These are phyloP conservation scores for Penicillium coprophilum DNA, from an alignment of 495 filamentous ascomycete genomes.

Conservation along the genomic window DNA sequence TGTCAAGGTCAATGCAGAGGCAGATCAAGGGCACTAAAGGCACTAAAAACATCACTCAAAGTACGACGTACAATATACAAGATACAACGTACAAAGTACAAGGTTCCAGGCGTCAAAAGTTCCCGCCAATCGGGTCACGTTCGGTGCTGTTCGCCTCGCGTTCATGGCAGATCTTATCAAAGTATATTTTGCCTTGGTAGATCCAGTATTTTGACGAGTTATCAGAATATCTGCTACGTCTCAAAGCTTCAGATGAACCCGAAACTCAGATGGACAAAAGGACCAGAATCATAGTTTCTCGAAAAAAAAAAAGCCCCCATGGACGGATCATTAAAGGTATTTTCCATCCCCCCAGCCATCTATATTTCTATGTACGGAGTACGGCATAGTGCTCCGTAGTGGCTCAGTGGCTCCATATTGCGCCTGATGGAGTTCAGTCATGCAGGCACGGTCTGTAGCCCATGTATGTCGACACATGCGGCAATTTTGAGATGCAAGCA, in stretches of 20 bases:
- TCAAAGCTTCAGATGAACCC: neutral
- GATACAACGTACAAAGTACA: neutral
- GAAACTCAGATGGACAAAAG: conserved; percentile 1
- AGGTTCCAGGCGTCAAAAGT: neutral
- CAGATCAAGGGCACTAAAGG: neutral
- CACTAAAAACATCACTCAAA: neutral
- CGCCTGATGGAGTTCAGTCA: neutral
- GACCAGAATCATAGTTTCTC: neutral
- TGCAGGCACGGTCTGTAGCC: conserved; percentile 19
- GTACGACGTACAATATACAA: neutral
- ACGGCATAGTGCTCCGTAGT: too few relatives aligned
- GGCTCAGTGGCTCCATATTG: neutral
- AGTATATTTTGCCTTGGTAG: neutral
- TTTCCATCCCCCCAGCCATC: neutral
- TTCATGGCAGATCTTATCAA: neutral
- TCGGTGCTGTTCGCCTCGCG: conserved; percentile 8
- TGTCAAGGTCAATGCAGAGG: neutral
- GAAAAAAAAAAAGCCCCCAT: neutral
- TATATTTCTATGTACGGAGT: too few relatives aligned
- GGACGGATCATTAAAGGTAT: neutral
- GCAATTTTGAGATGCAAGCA: conserved; percentile 1
- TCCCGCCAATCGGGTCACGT: conserved; percentile 2
- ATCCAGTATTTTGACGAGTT: neutral
- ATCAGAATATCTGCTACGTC: neutral
- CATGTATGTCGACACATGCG: conserved; percentile 9